Percentiles rank a stretch among this genome's conserved stretches.
Conservation (phyloP, 163 green algal species). For the Chloromonas sp. region DNA sequence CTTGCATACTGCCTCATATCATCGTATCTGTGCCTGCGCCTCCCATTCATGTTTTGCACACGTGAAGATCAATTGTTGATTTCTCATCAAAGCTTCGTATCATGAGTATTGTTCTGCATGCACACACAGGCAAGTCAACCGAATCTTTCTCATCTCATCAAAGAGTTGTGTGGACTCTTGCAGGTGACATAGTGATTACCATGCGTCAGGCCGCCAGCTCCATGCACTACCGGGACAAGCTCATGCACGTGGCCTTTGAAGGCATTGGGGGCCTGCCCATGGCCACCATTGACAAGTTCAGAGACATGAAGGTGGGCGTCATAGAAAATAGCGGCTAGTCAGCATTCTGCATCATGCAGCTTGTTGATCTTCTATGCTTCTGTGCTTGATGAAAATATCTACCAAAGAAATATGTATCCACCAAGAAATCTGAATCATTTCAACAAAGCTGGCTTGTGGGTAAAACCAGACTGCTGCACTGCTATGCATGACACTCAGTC, state of each 20-base stretch:
- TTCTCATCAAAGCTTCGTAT: too few relatives aligned
- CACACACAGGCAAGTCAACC: too few relatives aligned
- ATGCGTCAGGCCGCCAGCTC: conserved; percentile 37
- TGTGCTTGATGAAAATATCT: too few relatives aligned
- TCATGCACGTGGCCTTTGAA: conserved; percentile 78
- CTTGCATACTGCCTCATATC: too few relatives aligned
- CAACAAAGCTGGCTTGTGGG: background rate
- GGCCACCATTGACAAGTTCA: conserved; percentile 62
- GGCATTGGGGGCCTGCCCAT: conserved; percentile 76
- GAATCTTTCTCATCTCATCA: too few relatives aligned
- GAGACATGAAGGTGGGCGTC: conserved; percentile 46
- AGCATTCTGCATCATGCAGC: background rate
- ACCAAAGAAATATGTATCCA: background rate
- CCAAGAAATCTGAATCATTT: background rate
- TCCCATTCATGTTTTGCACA: too few relatives aligned
- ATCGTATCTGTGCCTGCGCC: too few relatives aligned
- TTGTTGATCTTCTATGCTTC: background rate
- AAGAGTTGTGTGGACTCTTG: conserved; percentile 1
- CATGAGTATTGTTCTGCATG: too few relatives aligned
- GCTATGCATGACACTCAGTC: background rate
- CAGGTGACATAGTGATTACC: conserved; percentile 63
- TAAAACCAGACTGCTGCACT: background rate
- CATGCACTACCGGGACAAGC: conserved; percentile 65
- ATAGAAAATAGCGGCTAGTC: background rate
- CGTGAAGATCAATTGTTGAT: too few relatives aligned